Evolutionary conservation across 441 rosid species (phyloP).

Genomic region (Metrosideros polymorpha): DNA sequence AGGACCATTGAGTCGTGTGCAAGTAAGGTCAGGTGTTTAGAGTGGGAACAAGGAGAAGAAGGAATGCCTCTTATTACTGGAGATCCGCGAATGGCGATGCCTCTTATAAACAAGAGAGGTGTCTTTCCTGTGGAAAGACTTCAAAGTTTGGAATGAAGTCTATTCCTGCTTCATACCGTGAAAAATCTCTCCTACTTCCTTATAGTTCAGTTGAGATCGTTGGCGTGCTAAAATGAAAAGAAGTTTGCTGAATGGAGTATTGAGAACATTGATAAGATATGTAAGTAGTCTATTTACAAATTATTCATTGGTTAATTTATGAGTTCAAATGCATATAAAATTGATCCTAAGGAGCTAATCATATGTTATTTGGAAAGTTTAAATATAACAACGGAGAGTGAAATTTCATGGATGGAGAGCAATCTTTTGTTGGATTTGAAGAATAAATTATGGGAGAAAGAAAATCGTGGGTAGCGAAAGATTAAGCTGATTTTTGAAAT

Average conservation of each 20-base stretch:
- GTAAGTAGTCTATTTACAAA: fast-evolving
- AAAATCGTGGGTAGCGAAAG: fast-evolving
- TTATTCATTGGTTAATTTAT: too few species aligned
- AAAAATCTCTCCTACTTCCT: too few species aligned
- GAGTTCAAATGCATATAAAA: not conserved
- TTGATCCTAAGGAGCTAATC: fast-evolving
- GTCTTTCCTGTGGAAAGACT: not conserved
- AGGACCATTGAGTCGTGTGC: not conserved
- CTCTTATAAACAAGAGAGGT: not conserved
- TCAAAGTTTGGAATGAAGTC: not conserved
- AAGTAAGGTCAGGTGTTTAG: not conserved
- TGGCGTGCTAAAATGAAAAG: too few species aligned
- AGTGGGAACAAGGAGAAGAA: not conserved
- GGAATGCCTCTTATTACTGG: not conserved
- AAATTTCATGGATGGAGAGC: not conserved
- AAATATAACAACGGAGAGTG: not conserved
- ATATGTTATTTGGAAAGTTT: not conserved
- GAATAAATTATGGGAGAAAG: too few species aligned
- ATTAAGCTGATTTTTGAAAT: too few species aligned
- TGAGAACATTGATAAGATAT: too few species aligned
- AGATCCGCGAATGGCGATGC: not conserved
- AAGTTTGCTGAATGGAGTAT: not conserved
- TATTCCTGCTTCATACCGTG: not conserved
- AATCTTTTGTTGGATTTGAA: not conserved
- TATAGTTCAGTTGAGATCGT: too few species aligned